These are phyloP conservation scores for Cystofilobasidium capitatum DNA, from an alignment of 768 basidiomycete species.

Conservation along the genomic window DNA sequence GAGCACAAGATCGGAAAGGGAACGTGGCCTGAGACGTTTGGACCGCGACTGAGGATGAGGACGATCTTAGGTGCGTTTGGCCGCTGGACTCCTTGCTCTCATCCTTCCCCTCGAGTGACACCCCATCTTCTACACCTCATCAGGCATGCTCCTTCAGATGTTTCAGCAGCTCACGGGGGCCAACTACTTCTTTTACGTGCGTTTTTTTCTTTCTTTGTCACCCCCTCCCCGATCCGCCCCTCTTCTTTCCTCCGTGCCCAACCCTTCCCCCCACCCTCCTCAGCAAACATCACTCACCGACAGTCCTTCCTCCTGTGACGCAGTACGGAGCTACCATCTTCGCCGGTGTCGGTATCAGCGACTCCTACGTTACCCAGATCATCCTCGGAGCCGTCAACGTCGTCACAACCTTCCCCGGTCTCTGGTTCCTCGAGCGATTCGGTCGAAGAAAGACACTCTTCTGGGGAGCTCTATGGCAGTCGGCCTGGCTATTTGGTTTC, in stretches of 20 bases:
- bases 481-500: constrained; percentile 7
- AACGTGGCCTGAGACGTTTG: constrained; percentile 65
- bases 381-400: constrained; percentile 48
- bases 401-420: constrained; percentile 43
- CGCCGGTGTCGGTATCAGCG: constrained; percentile 54
- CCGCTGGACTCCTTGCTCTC: no score
- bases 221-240: constrained; percentile 22
- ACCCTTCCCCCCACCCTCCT: neutral
- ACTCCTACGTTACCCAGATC: constrained; percentile 56
- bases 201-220: neutral
- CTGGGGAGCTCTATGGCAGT: constrained; percentile 41
- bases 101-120: constrained; percentile 47
- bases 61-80: constrained; percentile 28
- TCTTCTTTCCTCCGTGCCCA: neutral
- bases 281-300: neutral
- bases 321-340: constrained; percentile 54
- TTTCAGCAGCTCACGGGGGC: constrained; percentile 57
- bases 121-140: neutral
- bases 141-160: constrained; percentile 47
- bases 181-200: constrained; percentile 29
- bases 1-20: constrained; percentile 44
- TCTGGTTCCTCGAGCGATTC: constrained; percentile 65
- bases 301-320: constrained; percentile 45
- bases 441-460: constrained; percentile 59
- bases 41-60: constrained; percentile 21